phyloP scores from a whole-genome alignment of 371 early-diverging fungal genomes.

The Apophysomyces elegans region DNA sequence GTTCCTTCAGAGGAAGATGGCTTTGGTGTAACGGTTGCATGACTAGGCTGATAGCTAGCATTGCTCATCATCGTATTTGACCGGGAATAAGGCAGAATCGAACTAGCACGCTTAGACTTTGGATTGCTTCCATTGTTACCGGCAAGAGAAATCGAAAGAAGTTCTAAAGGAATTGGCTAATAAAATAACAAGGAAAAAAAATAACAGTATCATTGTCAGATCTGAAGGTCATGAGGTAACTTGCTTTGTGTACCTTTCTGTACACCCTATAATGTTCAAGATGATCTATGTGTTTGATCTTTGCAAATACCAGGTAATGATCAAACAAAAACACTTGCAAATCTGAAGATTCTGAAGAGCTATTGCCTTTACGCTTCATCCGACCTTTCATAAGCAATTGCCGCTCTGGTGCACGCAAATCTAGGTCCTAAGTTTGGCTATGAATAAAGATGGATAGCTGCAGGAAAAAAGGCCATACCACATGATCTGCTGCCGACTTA shows the following conservation, averaged over 20 bases:
- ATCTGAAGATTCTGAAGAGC: slow-evolving; percentile 64
- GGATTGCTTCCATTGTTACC: slow-evolving; percentile 7
- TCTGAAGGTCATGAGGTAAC: background rate
- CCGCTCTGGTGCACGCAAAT: slow-evolving; percentile 74
- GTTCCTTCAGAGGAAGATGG: slow-evolving; percentile 21
- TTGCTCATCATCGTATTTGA: slow-evolving; percentile 46
- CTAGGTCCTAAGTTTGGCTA: slow-evolving; percentile 60
- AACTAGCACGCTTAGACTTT: slow-evolving; percentile 9
- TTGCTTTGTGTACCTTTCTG: slow-evolving; percentile 26
- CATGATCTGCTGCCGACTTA: slow-evolving; percentile 28
- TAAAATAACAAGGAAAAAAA: too few relatives aligned
- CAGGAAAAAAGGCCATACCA: slow-evolving; percentile 30
- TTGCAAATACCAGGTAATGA: slow-evolving; percentile 83
- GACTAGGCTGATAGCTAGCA: slow-evolving; percentile 44
- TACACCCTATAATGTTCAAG: slow-evolving; percentile 42
- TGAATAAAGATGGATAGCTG: background rate
- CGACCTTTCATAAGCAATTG: slow-evolving; percentile 80
- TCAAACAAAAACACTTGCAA: slow-evolving; percentile 87
- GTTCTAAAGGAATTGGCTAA: slow-evolving; percentile 26
- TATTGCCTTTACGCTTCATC: slow-evolving; percentile 70
- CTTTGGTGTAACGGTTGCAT: slow-evolving; percentile 19
- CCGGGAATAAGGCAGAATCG: slow-evolving; percentile 22
- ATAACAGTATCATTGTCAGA: too few relatives aligned
- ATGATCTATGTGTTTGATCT: slow-evolving; percentile 48
- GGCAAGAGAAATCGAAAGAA: slow-evolving; percentile 20